Evolutionary conservation across 2,329 filamentous ascomycete genomes (phyloP).

Genomic region (Curvularia sp.): DNA sequence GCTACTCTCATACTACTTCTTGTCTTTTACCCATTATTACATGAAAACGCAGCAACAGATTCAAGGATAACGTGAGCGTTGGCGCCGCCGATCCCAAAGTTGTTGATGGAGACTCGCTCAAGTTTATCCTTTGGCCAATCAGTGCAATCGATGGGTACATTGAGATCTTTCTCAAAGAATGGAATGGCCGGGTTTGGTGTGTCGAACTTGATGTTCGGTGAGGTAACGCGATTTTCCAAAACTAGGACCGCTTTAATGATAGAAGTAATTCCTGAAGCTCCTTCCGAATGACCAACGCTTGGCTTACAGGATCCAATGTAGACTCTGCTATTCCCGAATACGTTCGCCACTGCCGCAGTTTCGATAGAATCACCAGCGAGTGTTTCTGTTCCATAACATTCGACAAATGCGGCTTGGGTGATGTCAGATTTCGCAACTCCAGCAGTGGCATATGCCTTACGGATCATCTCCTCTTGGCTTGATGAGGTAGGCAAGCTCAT

Average conservation of each 20-base stretch:
- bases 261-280: conserved; percentile 35
- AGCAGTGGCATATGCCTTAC: neutral
- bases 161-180: neutral
- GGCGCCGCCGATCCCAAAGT: conserved; percentile 21
- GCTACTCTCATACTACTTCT: neutral
- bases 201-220: conserved; percentile 33
- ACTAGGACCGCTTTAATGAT: conserved; percentile 50
- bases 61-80: conserved; percentile 20
- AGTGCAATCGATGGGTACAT: neutral
- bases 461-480: neutral
- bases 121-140: conserved; percentile 10
- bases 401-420: neutral
- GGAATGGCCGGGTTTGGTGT: conserved; percentile 26
- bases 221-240: conserved; percentile 47
- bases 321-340: neutral
- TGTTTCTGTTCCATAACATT: neutral
- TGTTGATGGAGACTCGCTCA: conserved; percentile 18
- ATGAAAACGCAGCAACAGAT: neutral
- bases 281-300: conserved; percentile 48
- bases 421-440: conserved; percentile 2
- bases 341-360: neutral
- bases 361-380: neutral
- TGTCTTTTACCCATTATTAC: neutral
- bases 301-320: neutral
- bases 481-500: neutral